Evolutionary conservation across 176 grass and related monocot genomes (phyloP), one percentile per base, ranked within the genome.

Genomic region (Ensete ventricosum): DNA sequence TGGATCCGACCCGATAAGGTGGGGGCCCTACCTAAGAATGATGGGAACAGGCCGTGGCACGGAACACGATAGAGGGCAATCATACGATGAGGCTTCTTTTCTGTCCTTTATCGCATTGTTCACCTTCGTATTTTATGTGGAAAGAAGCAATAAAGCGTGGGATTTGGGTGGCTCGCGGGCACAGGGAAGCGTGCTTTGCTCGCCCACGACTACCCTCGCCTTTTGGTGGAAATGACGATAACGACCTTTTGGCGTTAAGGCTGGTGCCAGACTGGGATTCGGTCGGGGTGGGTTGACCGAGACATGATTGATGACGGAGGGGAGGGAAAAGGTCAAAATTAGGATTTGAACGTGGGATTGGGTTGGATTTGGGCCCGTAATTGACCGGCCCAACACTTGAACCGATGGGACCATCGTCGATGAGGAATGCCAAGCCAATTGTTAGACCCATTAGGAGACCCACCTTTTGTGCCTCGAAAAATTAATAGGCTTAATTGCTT

Each of bases 41-140:
- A 65, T 65, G 63, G 9, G 20, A 11, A 10, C 63, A 43, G 22
- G 24, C 20, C 21, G 63, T 65, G 63, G 63, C 63, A 65, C 63
- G 63, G 63, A 65, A 65, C 63, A 23, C 63, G 63, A 65, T 12
- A 25, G 63, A 21, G 63, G 63, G 63, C 63, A 65, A 65, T 65
- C 63, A 65, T 65, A 22, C 24, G 26, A 23, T 65, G 63, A 65
- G 63, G 21, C 63, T 65, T 65, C 63, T 65, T 65, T 65, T 65
- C 63, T 20, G 58, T 62, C 58, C 58, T 17, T 8, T 62, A 9
- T 16, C 14, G 59, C 59, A 10, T 43, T 43, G 34, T 43, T 43
- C 34, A 43, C 34, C 34, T 4, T 43, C 3, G 34, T 43, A 43
- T 43, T 43, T 43, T 43, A 43, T 43, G 34, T 43, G 21, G 21